Evolutionary conservation across 140 eudicot species (phyloP).

Genomic region (Cichorium intybus): DNA sequence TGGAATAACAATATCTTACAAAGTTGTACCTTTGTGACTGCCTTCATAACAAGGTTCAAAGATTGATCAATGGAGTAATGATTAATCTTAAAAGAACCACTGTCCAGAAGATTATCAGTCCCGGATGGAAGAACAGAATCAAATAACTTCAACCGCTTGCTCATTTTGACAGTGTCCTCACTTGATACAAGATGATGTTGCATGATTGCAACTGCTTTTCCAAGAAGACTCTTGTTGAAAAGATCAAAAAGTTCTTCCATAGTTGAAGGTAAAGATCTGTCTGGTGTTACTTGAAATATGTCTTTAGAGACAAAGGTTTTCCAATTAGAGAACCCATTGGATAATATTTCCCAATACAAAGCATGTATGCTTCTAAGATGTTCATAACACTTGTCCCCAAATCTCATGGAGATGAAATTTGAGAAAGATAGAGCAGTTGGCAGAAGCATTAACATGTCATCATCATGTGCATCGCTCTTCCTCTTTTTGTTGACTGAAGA

Average conservation of each 20-base stretch:
- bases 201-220: slow-evolving; percentile 50
- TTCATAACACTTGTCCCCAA: slow-evolving; percentile 33
- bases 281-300: slow-evolving; percentile 44
- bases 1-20: slow-evolving; percentile 56
- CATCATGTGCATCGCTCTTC: slow-evolving; percentile 37
- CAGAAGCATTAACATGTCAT: slow-evolving; percentile 61
- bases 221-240: slow-evolving; percentile 63
- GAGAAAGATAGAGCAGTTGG: slow-evolving; percentile 64
- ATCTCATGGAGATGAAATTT: slow-evolving; percentile 31
- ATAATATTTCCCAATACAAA: slow-evolving; percentile 50
- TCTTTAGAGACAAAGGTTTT: slow-evolving; percentile 49
- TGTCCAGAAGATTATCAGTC: slow-evolving; percentile 43
- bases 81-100: slow-evolving; percentile 30
- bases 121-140: slow-evolving; percentile 53
- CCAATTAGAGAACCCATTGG: slow-evolving; percentile 59
- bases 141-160: slow-evolving; percentile 50
- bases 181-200: slow-evolving; percentile 32
- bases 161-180: slow-evolving; percentile 31
- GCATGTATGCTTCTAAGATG: slow-evolving; percentile 32
- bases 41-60: slow-evolving; percentile 46
- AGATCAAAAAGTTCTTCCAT: slow-evolving; percentile 43
- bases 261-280: slow-evolving; percentile 36
- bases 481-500: slow-evolving; percentile 12
- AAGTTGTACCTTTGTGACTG: slow-evolving; percentile 56
- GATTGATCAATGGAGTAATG: slow-evolving; percentile 43